These are phyloP conservation scores for Solanum virginianum DNA, from an alignment of 257 asterid genomes.

Conservation along the genomic window DNA sequence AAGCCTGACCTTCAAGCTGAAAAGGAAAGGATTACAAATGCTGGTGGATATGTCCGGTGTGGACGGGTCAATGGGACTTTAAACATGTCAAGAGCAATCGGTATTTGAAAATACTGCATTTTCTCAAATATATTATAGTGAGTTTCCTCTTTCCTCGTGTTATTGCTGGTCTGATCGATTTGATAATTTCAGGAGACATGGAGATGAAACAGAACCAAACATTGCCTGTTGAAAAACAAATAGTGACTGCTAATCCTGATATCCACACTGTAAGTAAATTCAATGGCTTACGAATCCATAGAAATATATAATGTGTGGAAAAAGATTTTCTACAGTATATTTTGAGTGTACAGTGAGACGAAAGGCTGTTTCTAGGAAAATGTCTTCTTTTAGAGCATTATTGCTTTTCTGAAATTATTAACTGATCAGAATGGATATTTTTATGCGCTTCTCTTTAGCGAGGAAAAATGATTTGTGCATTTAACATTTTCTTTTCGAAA, in stretches of 20 bases:
- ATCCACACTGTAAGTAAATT: constrained; percentile 45
- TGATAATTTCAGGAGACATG: constrained; percentile 61
- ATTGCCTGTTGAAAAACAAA: constrained; percentile 82
- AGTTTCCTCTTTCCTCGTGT: not conserved
- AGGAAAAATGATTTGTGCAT: not conserved
- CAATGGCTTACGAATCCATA: not conserved
- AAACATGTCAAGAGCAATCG: constrained; percentile 91
- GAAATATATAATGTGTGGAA: not conserved
- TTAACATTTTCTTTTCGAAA: not conserved
- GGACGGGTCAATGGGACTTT: constrained; percentile 97
- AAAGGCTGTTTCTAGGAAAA: not conserved
- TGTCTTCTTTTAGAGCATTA: not conserved
- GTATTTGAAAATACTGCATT: constrained; percentile 15
- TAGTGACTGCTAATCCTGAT: constrained; percentile 84
- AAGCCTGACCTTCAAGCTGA: constrained; percentile 73
- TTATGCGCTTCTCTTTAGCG: not conserved
- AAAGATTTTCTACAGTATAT: not conserved
- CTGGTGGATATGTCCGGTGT: constrained; percentile 85
- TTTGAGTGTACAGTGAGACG: not conserved
- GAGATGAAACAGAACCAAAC: constrained; percentile 77
- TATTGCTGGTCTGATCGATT: constrained; percentile 1
- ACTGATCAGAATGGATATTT: not conserved
- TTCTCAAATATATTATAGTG: constrained; percentile 1
- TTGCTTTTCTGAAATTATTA: not conserved
- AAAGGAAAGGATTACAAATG: constrained; percentile 70